Base-by-base conservation (phyloP, 306 rosid genomes). In the cucumber (Cucumis sativus) region DNA sequence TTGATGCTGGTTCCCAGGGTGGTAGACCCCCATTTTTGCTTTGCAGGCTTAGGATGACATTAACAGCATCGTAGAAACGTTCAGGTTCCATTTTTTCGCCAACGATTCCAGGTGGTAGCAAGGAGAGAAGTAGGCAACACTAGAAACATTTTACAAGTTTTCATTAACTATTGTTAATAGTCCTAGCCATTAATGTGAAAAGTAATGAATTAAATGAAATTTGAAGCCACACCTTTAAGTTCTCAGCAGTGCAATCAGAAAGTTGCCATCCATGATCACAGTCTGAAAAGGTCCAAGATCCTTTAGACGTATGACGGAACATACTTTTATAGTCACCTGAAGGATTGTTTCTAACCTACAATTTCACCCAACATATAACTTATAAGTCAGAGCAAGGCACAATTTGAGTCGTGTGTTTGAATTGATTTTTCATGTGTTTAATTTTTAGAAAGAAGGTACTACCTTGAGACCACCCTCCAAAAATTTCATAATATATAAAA, bases 241-340 rank as follows among this genome's bases (percentile, higher is more conserved):
- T 88, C 77, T 90, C 92, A 3, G 92, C 89, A 2, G 91, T 86
- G 47, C 92, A 84, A 71, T 90, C 96, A 54, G 92, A 90, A 80
- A 85, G 84, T 78, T 86, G 89, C 96, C 96, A 90, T 79, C 92
- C 95, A 13, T 90, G 95, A 71, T 90, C 95, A 75, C 83, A 87
- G 80, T 90, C 90, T 3, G 89, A 90, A 72, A 90, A 87, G 35
- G 96, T 87, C 96, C 96, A 90, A 15, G 96, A 78, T 6, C 96
- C 96, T 81, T 88, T 88, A n/a, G 91, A 88, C 77, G 84, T 90
- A 80, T 88, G 87, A 64, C 89, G 89, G 74, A 67, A 17, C 96
- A 90, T 90, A 33, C 85, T 81, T 77, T 76, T 82, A 66, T 88
- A 90, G 74, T 88, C 86, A n/a, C 92, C 92, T 0, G 40, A 47